Conservation (phyloP, 176 grass and related monocot genomes). For the Ensete ventricosum region DNA sequence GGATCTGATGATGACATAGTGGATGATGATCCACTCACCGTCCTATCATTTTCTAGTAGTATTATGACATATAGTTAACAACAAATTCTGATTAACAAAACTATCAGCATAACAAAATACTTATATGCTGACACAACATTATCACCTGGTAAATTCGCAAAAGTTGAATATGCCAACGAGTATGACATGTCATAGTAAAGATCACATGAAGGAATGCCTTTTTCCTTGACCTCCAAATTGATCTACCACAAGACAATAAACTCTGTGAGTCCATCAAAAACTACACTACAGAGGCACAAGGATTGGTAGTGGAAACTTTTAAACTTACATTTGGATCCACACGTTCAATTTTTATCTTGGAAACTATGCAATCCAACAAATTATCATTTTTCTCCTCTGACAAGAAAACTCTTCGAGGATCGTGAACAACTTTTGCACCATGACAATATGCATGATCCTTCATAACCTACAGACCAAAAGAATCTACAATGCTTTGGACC, state of each 20-base stretch:
- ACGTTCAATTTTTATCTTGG: slow-evolving; percentile 46
- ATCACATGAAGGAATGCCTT: slow-evolving; percentile 34
- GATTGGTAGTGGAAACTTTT: neutral
- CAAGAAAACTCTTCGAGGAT: slow-evolving; percentile 66
- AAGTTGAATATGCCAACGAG: slow-evolving; percentile 57
- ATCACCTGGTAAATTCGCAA: slow-evolving; percentile 59
- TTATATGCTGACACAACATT: slow-evolving; percentile 7
- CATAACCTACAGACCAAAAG: slow-evolving; percentile 28
- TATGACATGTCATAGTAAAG: slow-evolving; percentile 89
- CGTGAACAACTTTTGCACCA: slow-evolving; percentile 16
- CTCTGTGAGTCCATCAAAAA: neutral
- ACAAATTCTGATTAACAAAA: neutral
- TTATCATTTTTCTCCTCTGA: slow-evolving; percentile 88
- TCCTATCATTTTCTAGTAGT: slow-evolving; percentile 24
- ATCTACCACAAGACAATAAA: slow-evolving; percentile 29
- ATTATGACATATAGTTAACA: neutral
- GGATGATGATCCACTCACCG: slow-evolving; percentile 36
- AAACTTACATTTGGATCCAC: slow-evolving; percentile 65
- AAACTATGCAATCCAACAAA: slow-evolving; percentile 52
- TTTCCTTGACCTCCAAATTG: slow-evolving; percentile 32
- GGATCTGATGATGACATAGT: slow-evolving; percentile 42
- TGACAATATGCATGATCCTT: slow-evolving; percentile 14
- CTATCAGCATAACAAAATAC: neutral
- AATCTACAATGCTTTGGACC: too few relatives aligned
- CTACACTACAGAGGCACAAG: neutral